Conservation (phyloP, 2,329 filamentous ascomycete species). For the Penicillium oxalicum region DNA sequence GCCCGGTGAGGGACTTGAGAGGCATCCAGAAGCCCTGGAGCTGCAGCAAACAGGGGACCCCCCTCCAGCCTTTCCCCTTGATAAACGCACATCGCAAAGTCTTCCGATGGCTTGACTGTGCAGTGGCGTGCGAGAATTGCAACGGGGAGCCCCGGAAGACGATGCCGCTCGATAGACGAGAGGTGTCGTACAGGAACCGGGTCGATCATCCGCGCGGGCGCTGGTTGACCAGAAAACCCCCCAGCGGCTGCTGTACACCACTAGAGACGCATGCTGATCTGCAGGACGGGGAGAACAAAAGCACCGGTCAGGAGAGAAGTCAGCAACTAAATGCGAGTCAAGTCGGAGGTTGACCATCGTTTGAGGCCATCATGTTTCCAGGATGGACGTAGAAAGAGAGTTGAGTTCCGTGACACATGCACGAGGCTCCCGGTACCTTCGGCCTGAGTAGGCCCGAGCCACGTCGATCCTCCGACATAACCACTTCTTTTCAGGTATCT, state of each 20-base stretch:
- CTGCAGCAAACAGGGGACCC: slow-evolving; percentile 16
- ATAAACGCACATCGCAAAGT: slow-evolving; percentile 5
- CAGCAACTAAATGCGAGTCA: background rate
- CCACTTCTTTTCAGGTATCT: too few species aligned
- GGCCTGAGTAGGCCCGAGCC: slow-evolving; percentile 17
- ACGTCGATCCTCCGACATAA: slow-evolving; percentile 6
- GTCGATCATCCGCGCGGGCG: slow-evolving; percentile 19
- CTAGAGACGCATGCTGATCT: background rate
- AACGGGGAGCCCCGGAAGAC: slow-evolving; percentile 27
- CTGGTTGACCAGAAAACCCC: slow-evolving; percentile 1
- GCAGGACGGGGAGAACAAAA: slow-evolving; percentile 1
- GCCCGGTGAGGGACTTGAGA: slow-evolving; percentile 7
- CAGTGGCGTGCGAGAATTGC: slow-evolving; percentile 7
- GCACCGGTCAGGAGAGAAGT: background rate
- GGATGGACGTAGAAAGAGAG: slow-evolving; percentile 1
- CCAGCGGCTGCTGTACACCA: slow-evolving; percentile 2
- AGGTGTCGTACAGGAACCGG: slow-evolving; percentile 26
- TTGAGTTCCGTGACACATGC: background rate
- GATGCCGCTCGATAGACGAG: slow-evolving; percentile 25
- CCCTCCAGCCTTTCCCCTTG: slow-evolving; percentile 4
- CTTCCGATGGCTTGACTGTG: background rate
- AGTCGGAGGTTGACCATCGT: too few species aligned
- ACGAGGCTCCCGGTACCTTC: slow-evolving; percentile 1
- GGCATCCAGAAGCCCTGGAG: background rate
- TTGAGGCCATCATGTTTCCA: background rate